Base-by-base conservation (phyloP, 148 eudicot species). In the Camellia granthamiana region DNA sequence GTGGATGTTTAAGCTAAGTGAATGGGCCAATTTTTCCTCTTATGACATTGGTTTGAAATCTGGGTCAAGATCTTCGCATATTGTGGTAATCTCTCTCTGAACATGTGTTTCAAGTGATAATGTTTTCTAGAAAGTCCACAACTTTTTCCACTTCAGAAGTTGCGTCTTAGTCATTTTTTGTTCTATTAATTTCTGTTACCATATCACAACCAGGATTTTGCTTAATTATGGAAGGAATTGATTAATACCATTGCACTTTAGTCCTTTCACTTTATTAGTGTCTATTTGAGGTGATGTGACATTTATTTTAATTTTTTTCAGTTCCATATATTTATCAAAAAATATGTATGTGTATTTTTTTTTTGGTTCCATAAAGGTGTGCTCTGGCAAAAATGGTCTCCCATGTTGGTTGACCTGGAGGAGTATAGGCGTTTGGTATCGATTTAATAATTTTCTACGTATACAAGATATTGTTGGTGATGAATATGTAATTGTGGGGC, bases 1-100 rank as follows among this genome's bases (percentile, higher is more conserved):
- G 85, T 95, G 98, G 98, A 87, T 92, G 89, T 92, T 95, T 81
- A 95, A 93, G 85, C 78, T 95, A 68, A 93, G 91, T 91, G 98
- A 95, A 86, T 95, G 98, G 98, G 90, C 94, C 68, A 96, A 95
- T 66, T 82, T 87, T 79, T 90, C 98, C 61, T 87, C 93, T n/a
- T 93, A 93, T 83, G 93, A 88, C 71, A 84, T 91, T 58, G 98
- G 98, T 54, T 81, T 88, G 81, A 85, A 87, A 79, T 90, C 97
- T 72, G 98, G 97, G 62, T 88, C 97, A 81, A 89, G 89, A 82
- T 89, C 98, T 62, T 88, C 92, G 41, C 96, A 93, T 82, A 91
- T 93, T 86, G 71, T 95, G 97, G 98, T 95, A 90, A 49, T 76
- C 44, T 72, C 72, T 72, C 77, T 19, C 18, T 54, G 47, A 14